Conservation (phyloP, 495 filamentous ascomycete genomes). For the Rhypophila decipiens region DNA sequence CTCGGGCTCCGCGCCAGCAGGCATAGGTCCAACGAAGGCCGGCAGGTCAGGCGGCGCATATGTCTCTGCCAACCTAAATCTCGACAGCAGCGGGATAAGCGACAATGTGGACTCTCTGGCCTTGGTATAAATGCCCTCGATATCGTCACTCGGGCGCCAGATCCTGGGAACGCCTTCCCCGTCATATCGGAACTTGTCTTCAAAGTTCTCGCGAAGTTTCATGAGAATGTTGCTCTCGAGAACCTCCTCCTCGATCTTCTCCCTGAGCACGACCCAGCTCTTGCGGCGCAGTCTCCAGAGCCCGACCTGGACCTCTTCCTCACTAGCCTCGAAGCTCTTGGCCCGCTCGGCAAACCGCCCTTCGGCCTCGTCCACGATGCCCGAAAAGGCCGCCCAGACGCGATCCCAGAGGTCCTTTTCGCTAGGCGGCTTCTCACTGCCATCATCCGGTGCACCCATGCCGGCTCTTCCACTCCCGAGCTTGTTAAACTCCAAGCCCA, state of each 20-base stretch:
- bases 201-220: conserved; percentile 96
- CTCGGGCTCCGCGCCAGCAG: conserved; percentile 65
- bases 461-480: conserved; percentile 81
- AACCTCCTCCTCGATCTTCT: conserved; percentile 94
- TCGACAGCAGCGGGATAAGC: conserved; percentile 80
- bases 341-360: conserved; percentile 78
- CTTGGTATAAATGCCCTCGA: conserved; percentile 86
- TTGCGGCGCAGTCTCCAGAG: conserved; percentile 88
- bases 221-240: conserved; percentile 94
- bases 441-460: conserved; percentile 71
- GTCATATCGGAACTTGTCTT: conserved; percentile 98
- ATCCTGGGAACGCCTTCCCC: conserved; percentile 90
- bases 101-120: conserved; percentile 86
- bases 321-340: conserved; percentile 83
- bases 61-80: conserved; percentile 68
- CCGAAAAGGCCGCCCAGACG: conserved; percentile 80
- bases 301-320: conserved; percentile 88
- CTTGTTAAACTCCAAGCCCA: conserved; percentile 91
- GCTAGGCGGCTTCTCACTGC: conserved; percentile 59
- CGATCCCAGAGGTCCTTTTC: conserved; percentile 95
- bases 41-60: conserved; percentile 70
- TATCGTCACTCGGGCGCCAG: conserved; percentile 95
- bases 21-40: conserved; percentile 73
- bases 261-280: conserved; percentile 83
- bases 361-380: conserved; percentile 82